Conservation (phyloP, 2,329 filamentous ascomycete genomes). For the Neofusicoccum kwambonambiense region DNA sequence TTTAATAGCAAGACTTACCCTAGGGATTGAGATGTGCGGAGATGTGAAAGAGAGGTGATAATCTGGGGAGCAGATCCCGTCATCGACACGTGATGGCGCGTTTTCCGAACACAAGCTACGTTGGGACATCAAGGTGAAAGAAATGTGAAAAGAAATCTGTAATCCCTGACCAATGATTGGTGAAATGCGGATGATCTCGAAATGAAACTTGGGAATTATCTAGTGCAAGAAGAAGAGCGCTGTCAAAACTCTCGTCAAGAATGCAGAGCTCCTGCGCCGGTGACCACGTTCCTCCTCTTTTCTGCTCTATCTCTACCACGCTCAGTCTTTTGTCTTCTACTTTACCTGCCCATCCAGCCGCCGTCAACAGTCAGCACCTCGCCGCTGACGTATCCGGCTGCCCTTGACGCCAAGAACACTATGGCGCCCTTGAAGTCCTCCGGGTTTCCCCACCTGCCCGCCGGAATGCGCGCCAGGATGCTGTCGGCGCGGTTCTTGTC, state of each 20-base stretch:
- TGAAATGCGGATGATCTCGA: neutral
- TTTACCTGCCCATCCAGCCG: slow-evolving; percentile 84
- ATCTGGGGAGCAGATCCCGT: neutral
- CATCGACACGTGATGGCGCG: slow-evolving; percentile 1
- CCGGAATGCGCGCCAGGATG: slow-evolving; percentile 79
- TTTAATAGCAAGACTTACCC: neutral
- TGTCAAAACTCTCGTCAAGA: neutral
- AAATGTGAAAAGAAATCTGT: neutral
- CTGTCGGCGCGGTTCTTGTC: slow-evolving; percentile 67
- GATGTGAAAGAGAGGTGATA: neutral
- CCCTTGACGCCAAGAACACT: slow-evolving; percentile 73
- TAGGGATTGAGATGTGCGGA: neutral
- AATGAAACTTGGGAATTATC: neutral
- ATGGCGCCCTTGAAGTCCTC: slow-evolving; percentile 86
- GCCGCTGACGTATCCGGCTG: slow-evolving; percentile 79
- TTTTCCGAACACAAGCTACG: neutral
- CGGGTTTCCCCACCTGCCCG: slow-evolving; percentile 76
- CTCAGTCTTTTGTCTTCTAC: neutral
- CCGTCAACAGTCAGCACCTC: slow-evolving; percentile 83
- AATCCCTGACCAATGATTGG: neutral
- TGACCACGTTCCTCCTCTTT: neutral
- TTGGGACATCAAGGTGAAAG: neutral
- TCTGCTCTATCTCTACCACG: neutral
- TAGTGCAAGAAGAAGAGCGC: neutral
- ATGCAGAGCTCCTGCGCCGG: neutral